These are phyloP conservation scores for Prinsepia uniflora DNA, from an alignment of 306 rosid genomes.

Conservation along the genomic window DNA sequence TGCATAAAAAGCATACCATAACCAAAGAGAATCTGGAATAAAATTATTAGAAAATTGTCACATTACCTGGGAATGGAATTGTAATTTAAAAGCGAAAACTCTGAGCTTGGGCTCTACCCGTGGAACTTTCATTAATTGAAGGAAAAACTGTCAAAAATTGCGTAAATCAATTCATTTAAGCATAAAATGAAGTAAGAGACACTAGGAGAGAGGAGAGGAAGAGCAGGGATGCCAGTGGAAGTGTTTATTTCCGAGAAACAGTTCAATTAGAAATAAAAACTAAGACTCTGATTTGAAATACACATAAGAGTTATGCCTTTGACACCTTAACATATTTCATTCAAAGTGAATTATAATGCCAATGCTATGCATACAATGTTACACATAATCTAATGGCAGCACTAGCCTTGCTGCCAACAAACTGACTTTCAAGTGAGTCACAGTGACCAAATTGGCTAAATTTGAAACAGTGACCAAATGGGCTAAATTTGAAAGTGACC, in stretches of 20 bases:
- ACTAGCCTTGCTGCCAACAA: conserved; percentile 10
- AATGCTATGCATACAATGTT: neutral
- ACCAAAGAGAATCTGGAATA: conserved; percentile 18
- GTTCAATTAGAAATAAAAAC: neutral
- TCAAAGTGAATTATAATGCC: neutral
- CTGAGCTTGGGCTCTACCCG: conserved; percentile 84
- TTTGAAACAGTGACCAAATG: too few relatives aligned
- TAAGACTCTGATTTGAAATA: neutral
- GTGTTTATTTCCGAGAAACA: neutral
- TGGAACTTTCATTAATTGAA: conserved; percentile 90
- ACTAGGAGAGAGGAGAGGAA: neutral
- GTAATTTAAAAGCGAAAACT: conserved; percentile 88
- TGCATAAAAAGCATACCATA: conserved; percentile 24
- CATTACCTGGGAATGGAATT: conserved; percentile 73
- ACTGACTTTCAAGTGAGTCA: neutral
- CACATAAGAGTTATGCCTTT: neutral
- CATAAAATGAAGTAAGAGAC: neutral
- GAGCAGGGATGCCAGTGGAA: neutral
- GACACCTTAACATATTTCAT: neutral
- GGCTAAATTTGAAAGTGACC: too few relatives aligned
- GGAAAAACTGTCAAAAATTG: conserved; percentile 59
- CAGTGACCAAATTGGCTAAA: too few relatives aligned
- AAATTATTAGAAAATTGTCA: conserved; percentile 20
- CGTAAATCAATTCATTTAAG: conserved; percentile 31
- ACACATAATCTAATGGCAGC: conserved; percentile 6